A percentile compares a stretch with the other conserved stretches of the same genome.
Evolutionary conservation across 768 basidiomycete species (phyloP).

Genomic region (Boletus barrowsii): DNA sequence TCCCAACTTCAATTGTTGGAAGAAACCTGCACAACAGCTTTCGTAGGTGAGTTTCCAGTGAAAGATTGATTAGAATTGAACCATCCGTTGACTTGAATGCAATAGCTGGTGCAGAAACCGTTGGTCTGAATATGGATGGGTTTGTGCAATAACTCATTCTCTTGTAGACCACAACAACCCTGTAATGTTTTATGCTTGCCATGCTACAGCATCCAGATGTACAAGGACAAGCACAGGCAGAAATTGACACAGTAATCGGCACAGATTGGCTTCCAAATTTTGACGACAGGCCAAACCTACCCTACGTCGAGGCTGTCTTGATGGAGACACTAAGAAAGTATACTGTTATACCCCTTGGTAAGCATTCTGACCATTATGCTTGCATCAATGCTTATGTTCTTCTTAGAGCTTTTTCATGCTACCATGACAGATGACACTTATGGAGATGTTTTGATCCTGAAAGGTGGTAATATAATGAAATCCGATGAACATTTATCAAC

Average conservation of each 20-base stretch:
- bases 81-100: background rate
- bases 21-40: slow-evolving; percentile 10
- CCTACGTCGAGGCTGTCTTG: slow-evolving; percentile 29
- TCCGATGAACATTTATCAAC: background rate
- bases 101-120: slow-evolving; percentile 21
- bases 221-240: slow-evolving; percentile 31
- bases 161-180: slow-evolving; percentile 8
- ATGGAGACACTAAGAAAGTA: slow-evolving; percentile 31
- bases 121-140: background rate
- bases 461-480: slow-evolving; percentile 11
- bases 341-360: slow-evolving; percentile 25
- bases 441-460: slow-evolving; percentile 20
- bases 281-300: slow-evolving; percentile 21
- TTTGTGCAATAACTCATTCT: background rate
- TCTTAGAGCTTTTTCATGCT: slow-evolving; percentile 15
- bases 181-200: slow-evolving; percentile 29
- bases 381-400: background rate
- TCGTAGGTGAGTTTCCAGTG: slow-evolving; percentile 13
- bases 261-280: slow-evolving; percentile 25
- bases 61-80: background rate
- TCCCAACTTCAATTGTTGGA: slow-evolving; percentile 12
- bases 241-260: slow-evolving; percentile 31
- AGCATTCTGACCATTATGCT: background rate
- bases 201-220: slow-evolving; percentile 32
- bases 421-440: slow-evolving; percentile 20